A percentile compares a stretch with the other conserved stretches of the same genome.
These are phyloP conservation scores for Eimeria praecox DNA, from an alignment of 169 alveolate species.

Conservation along the genomic window DNA sequence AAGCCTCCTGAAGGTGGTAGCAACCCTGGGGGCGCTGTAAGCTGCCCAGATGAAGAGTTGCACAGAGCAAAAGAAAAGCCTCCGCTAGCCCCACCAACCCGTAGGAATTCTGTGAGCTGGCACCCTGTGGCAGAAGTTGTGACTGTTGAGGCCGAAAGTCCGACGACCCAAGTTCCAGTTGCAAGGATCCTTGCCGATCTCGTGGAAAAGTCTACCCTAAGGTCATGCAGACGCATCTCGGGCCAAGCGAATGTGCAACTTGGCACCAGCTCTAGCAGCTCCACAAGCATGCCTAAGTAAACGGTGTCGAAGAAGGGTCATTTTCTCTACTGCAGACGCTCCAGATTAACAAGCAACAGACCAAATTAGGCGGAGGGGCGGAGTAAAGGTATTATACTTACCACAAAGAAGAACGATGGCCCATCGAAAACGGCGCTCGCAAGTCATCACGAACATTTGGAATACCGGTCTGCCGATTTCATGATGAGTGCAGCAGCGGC, in stretches of 20 bases:
- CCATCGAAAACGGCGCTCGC: background rate
- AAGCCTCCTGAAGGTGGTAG: background rate
- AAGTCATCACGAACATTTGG: background rate
- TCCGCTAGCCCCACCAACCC: background rate
- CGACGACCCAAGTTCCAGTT: background rate
- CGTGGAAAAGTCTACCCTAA: background rate
- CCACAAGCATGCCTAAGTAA: background rate
- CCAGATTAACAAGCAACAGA: background rate
- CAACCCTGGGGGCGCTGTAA: background rate
- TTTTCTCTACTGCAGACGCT: background rate
- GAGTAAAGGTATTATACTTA: background rate
- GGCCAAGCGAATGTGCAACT: background rate
- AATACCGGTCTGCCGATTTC: background rate
- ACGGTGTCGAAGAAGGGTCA: background rate
- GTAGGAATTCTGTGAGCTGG: constrained; percentile 4
- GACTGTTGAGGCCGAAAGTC: constrained; percentile 46
- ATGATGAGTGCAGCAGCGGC: background rate
- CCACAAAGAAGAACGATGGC: background rate
- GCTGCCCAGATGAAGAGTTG: background rate
- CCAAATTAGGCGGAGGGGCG: background rate
- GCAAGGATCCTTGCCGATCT: background rate
- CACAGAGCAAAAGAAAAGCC: background rate
- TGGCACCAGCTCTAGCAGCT: constrained; percentile 1
- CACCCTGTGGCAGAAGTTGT: constrained; percentile 52
- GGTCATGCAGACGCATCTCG: constrained; percentile 13